phyloP scores from a whole-genome alignment of 228 moss, liverwort and hornwort genomes.

The Sphagnum magellanicum region DNA sequence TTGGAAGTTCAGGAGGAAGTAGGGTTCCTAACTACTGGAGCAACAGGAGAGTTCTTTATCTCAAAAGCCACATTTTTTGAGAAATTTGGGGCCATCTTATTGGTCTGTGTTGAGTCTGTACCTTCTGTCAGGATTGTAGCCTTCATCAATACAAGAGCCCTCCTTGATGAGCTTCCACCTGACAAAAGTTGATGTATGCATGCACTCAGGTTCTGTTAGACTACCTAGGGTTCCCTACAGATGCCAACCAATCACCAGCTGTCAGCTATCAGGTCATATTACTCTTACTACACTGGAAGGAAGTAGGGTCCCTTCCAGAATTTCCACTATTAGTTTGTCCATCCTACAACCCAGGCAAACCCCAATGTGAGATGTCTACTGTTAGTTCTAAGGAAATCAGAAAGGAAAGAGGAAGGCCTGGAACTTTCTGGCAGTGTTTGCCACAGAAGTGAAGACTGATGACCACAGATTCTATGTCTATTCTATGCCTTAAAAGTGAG shows the following conservation, averaged over 20 bases:
- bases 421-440: too few relatives aligned
- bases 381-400: too few relatives aligned
- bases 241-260: not conserved
- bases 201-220: conserved; percentile 81
- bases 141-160: conserved; percentile 67
- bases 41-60: conserved; percentile 81
- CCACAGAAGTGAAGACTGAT: too few relatives aligned
- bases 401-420: too few relatives aligned
- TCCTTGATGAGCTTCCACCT: conserved; percentile 89
- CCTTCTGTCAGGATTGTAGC: conserved; percentile 48
- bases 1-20: conserved; percentile 69
- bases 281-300: too few relatives aligned
- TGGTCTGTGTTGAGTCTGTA: too few relatives aligned
- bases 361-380: too few relatives aligned
- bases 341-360: conserved; percentile 68
- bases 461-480: too few relatives aligned
- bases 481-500: too few relatives aligned
- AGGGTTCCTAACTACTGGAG: conserved; percentile 79
- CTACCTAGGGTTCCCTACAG: conserved; percentile 50
- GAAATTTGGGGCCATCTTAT: too few relatives aligned
- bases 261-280: too few relatives aligned
- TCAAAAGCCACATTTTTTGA: too few relatives aligned
- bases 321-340: conserved; percentile 75
- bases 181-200: conserved; percentile 80
- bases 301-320: conserved; percentile 43